Base-by-base conservation (phyloP, 805 yeast genomes). In the Ogataea minuta region DNA sequence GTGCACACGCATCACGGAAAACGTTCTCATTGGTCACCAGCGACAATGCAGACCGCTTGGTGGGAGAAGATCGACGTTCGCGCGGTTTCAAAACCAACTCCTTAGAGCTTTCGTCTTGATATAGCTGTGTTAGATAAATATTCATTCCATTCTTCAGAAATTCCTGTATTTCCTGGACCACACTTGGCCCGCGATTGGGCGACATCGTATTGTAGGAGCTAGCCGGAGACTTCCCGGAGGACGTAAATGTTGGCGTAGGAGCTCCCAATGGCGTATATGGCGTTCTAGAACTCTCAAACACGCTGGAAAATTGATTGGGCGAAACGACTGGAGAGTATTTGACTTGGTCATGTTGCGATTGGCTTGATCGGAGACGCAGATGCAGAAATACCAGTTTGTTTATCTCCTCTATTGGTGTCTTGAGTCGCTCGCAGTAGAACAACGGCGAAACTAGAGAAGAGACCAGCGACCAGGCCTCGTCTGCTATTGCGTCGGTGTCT, bases 331-430 rank as follows among this genome's bases (percentile, higher is more conserved):
- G 48, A 6, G 53, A 44, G 12, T 26, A 28, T n/a, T 33, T 28
- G 21, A 36, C 12, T 11, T 34, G 31, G 6, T 32, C 43, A 16
- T 34, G 26, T 13, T 35, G 28, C 7, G 16, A 36, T 43, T 30
- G 49, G 21, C 23, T 46, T 16, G 37, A 38, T 21, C 63, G 45
- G 7, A 65, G 44, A 16, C 54, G 48, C n/a, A 62, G 37, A 44
- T 64, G 63, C 8, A 65, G 36, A 15, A 58, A 57, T 1, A 77
- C 71, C 37, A 77, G 57, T 31, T 67, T 69, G 49, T 77, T 78
- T 15, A 74, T 58, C 50, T 79, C 82, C 46, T 79, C 85, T 3
- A 79, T 69, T 0, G 83, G 79, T 0, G 72, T 70, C 13, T 71
- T 63, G 26, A 77, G 48, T 4, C 63, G 60, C 21, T 70, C 76